Base-by-base conservation (phyloP, 306 rosid genomes). In the Acmispon strigosus region DNA sequence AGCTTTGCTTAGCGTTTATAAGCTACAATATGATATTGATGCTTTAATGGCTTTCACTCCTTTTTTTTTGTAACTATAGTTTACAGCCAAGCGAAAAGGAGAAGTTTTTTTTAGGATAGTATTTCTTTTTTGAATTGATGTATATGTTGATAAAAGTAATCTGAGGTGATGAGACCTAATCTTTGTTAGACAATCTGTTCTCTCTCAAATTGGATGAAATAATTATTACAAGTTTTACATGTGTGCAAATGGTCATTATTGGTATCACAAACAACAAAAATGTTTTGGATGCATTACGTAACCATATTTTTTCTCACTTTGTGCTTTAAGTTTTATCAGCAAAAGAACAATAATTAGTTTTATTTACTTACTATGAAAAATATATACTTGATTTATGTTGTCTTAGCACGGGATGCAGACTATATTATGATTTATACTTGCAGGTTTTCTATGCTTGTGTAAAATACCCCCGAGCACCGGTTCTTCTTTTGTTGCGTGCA, bases 401-500 rank as follows among this genome's bases (percentile, higher is more conserved):
- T 61, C 67, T 75, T 15, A 13, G 34, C 74, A 52, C 50, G 39
- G 47, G 45, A 39, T 49, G 1, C 60, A 42, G 34, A 75, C 69
- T 39, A 66, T 15, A 64, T 63, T 56, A 22, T 56, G 49, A 41
- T 70, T 58, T 18, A 63, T 68, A 41, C 57, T 84, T 78, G 86
- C 87, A 88, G 96, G 84, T 71, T 81, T 70, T 70, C 63, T 70
- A 6, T 75, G 52, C 74, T 60, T 58, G 66, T 82, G 72, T 78
- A 42, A 72, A 82, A 78, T 78, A 72, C 72, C 74, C 84, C 75
- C 76, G 80, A 86, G 82, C 82, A 61, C 68, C 74, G 70, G 68
- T 82, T 84, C 81, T 62, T 84, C 84, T 73, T 72, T 73, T 78
- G 82, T 75, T 56, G 84, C 86, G 72, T 80, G 73, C 74, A 78